These are phyloP conservation scores for Silybum marianum DNA, from an alignment of 129 eudicot species.

Conservation along the genomic window DNA sequence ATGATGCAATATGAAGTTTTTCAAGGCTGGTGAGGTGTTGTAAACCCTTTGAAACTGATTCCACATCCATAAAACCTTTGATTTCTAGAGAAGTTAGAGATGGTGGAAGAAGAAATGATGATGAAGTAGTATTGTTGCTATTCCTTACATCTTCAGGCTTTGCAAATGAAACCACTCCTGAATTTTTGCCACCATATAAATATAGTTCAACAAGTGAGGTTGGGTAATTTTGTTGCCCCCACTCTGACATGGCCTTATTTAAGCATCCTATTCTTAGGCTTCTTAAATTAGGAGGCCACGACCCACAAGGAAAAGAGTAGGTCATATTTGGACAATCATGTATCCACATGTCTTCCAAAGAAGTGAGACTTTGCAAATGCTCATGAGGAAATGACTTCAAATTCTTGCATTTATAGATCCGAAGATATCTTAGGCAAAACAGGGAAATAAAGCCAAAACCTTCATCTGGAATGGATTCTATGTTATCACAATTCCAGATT, in stretches of 20 bases:
- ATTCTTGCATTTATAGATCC: background rate
- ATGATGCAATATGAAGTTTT: background rate
- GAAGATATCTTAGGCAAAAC: constrained; percentile 18
- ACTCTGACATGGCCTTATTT: background rate
- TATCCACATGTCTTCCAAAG: background rate
- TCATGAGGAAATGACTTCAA: constrained; percentile 31
- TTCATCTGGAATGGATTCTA: constrained; percentile 30
- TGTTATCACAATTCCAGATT: constrained; percentile 10
- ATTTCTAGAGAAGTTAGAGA: constrained; percentile 5
- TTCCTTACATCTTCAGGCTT: background rate
- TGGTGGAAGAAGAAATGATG: constrained; percentile 25
- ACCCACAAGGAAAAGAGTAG: constrained; percentile 3
- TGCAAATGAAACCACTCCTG: constrained; percentile 24
- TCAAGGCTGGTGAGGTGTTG: constrained; percentile 25
- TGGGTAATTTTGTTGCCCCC: constrained; percentile 12
- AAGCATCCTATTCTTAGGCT: constrained; percentile 2
- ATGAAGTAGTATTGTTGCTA: background rate
- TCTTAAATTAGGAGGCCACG: constrained; percentile 16
- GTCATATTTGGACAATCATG: background rate
- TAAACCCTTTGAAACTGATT: constrained; percentile 16
- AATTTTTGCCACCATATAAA: constrained; percentile 19
- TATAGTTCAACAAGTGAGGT: background rate
- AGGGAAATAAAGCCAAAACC: constrained; percentile 22
- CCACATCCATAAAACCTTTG: background rate
- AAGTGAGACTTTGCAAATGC: constrained; percentile 21